phyloP scores from a whole-genome alignment of 148 eudicot genomes.

The Simmondsia chinensis region DNA sequence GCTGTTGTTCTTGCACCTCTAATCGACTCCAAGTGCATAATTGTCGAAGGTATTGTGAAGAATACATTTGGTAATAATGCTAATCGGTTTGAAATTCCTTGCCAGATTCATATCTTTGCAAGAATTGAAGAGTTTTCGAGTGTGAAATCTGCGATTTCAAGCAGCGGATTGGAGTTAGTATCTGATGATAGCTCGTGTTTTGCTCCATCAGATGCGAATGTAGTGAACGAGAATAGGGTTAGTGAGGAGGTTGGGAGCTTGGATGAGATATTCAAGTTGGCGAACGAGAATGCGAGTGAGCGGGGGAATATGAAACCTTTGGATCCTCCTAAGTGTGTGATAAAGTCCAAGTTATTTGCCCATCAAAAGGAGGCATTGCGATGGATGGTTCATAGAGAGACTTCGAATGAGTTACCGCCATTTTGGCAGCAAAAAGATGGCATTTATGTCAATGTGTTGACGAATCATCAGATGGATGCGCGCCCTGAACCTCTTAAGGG shows the following conservation, averaged over 20 bases:
- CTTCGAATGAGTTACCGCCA: constrained; percentile 58
- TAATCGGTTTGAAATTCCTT: constrained; percentile 34
- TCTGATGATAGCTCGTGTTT: constrained; percentile 27
- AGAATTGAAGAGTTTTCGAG: constrained; percentile 19
- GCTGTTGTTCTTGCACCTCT: constrained; percentile 65
- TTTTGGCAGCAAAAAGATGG: constrained; percentile 78
- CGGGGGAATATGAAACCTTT: constrained; percentile 27
- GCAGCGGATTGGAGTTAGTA: constrained; percentile 58
- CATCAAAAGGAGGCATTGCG: constrained; percentile 87
- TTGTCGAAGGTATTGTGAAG: constrained; percentile 68
- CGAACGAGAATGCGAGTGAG: constrained; percentile 40
- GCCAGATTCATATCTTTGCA: constrained; percentile 71
- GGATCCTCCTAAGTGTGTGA: constrained; percentile 57
- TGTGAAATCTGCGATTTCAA: constrained; percentile 26
- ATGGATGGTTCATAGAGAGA: constrained; percentile 82
- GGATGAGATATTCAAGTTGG: constrained; percentile 74
- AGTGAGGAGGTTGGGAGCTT: constrained; percentile 33
- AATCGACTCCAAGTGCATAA: constrained; percentile 30
- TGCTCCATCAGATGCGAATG: constrained; percentile 49
- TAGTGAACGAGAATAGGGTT: constrained; percentile 48
- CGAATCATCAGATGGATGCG: constrained; percentile 40
- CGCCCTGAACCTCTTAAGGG: constrained; percentile 75
- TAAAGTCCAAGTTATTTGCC: constrained; percentile 45
- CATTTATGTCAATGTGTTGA: constrained; percentile 59
- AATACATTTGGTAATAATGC: constrained; percentile 25